Evolutionary conservation across 2,329 filamentous ascomycete species (phyloP).

Genomic region (Penicillium sp.): DNA sequence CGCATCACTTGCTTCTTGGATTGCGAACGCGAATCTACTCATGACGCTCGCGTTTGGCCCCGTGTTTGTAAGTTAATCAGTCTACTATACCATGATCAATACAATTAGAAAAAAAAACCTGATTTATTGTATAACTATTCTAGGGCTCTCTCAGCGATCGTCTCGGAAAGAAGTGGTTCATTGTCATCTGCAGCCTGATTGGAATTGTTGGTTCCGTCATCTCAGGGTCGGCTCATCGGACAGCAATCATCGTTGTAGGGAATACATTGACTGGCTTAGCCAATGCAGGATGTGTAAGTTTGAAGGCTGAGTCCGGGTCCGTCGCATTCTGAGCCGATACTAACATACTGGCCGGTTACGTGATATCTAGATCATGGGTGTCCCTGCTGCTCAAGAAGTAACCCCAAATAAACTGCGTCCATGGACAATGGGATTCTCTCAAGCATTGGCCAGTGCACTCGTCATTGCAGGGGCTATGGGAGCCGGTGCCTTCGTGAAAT

Average conservation of each 20-base stretch:
- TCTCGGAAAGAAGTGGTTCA: not conserved
- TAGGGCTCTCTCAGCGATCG: slow-evolving; percentile 1
- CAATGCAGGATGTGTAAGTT: slow-evolving; percentile 4
- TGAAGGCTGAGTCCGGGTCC: too few relatives aligned
- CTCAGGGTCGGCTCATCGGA: slow-evolving; percentile 1
- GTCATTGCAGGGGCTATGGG: not conserved
- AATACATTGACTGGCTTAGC: slow-evolving; percentile 5
- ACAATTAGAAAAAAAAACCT: too few relatives aligned
- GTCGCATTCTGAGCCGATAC: too few relatives aligned
- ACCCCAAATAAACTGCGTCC: not conserved
- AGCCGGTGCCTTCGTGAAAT: not conserved
- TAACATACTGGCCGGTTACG: too few relatives aligned
- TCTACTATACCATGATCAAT: too few relatives aligned
- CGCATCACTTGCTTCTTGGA: not conserved
- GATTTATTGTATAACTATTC: not conserved
- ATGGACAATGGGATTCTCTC: not conserved
- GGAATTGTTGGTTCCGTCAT: slow-evolving; percentile 1
- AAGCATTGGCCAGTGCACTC: not conserved
- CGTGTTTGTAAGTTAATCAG: not conserved
- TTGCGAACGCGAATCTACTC: not conserved
- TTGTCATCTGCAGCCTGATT: not conserved
- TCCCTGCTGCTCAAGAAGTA: not conserved
- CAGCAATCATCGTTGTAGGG: slow-evolving; percentile 1
- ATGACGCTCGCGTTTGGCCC: not conserved
- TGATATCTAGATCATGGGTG: not conserved